A percentile compares a stretch with the other conserved stretches of the same genome.
Conservation (phyloP, 2,329 filamentous ascomycete genomes). For the Aspergillus puulaauensis region DNA sequence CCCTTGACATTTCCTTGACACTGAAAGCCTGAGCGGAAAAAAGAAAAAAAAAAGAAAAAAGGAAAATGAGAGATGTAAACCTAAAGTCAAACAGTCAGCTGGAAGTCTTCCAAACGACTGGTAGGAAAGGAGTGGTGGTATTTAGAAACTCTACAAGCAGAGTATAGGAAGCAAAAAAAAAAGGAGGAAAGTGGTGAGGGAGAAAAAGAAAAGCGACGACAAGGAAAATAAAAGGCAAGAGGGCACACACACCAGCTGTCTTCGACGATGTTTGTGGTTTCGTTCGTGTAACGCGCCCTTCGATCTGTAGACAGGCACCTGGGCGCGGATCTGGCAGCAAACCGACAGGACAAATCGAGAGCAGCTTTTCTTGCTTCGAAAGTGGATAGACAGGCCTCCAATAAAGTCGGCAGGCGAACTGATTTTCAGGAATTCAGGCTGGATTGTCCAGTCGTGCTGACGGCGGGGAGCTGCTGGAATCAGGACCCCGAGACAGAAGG, state of each 20-base stretch:
- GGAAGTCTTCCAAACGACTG: neutral
- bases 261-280: constrained; percentile 34
- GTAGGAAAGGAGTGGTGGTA: neutral
- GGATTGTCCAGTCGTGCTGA: neutral
- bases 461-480: constrained; percentile 1
- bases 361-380: constrained; percentile 9
- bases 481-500: neutral
- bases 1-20: constrained; percentile 30
- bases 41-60: neutral
- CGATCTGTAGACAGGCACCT: constrained; percentile 28
- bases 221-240: constrained; percentile 6
- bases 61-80: neutral
- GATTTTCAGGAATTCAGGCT: constrained; percentile 6
- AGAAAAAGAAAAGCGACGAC: constrained; percentile 3
- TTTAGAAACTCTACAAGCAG: constrained; percentile 1
- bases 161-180: neutral
- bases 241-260: constrained; percentile 25
- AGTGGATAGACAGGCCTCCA: constrained; percentile 6
- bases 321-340: constrained; percentile 22
- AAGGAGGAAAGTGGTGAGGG: neutral
- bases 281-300: constrained; percentile 33
- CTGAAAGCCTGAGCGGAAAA: constrained; percentile 1
- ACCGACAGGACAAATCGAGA: constrained; percentile 19
- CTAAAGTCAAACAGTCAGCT: constrained; percentile 1
- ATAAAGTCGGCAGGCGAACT: constrained; percentile 8